Conservation (phyloP, 1,139 yeast species). For the Debaryomycetaceae sp. region DNA sequence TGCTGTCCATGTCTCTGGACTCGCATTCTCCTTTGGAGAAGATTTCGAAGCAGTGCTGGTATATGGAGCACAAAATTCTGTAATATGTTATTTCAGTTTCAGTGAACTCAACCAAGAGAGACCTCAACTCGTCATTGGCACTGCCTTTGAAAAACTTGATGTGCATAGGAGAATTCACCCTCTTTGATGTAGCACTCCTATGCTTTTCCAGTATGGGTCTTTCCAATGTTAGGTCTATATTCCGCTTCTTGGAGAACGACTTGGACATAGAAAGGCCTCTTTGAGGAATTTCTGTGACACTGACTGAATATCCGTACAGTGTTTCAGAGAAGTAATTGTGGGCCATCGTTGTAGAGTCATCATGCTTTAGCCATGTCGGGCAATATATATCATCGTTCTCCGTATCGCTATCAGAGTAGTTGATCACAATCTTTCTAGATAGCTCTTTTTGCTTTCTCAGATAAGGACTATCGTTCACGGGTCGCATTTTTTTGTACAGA, state of each 20-base stretch:
- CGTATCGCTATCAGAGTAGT: constrained; percentile 1
- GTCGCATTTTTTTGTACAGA: neutral
- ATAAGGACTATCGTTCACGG: neutral
- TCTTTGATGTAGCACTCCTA: constrained; percentile 4
- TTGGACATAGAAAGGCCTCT: neutral
- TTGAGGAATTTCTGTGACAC: neutral
- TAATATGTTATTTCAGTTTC: constrained; percentile 13
- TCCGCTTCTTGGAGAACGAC: constrained; percentile 3
- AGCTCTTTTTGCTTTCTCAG: neutral
- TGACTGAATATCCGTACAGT: neutral
- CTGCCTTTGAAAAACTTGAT: constrained; percentile 4
- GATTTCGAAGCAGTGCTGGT: constrained; percentile 9
- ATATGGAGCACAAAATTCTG: constrained; percentile 8
- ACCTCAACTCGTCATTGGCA: constrained; percentile 4
- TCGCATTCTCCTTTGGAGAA: constrained; percentile 12
- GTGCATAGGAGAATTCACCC: constrained; percentile 13
- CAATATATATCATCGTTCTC: constrained; percentile 9
- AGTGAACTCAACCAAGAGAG: constrained; percentile 9
- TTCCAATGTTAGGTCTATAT: constrained; percentile 2
- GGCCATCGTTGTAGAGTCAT: neutral
- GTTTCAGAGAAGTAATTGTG: neutral
- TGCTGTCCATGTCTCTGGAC: constrained; percentile 12
- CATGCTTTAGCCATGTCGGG: constrained; percentile 11
- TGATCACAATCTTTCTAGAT: constrained; percentile 6
- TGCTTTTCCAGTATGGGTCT: neutral